Conservation (phyloP, 768 basidiomycete genomes). For the Serendipita sp. region DNA sequence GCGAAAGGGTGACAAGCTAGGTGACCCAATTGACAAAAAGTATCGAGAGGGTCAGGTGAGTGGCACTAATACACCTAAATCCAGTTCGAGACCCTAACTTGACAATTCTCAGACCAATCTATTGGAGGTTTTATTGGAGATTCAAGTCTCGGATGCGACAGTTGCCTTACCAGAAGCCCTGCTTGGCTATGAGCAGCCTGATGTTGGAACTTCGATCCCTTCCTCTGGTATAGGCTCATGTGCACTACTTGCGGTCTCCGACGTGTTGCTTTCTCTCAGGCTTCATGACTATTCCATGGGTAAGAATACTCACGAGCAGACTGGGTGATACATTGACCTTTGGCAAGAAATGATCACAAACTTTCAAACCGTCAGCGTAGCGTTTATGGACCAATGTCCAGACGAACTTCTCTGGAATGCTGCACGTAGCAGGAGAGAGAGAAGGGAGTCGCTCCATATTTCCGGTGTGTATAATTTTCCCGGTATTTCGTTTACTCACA, state of each 20-base stretch:
- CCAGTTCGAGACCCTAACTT: background rate
- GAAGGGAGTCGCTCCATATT: slow-evolving; percentile 29
- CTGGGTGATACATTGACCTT: background rate
- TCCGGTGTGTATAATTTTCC: slow-evolving; percentile 25
- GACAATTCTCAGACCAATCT: slow-evolving; percentile 45
- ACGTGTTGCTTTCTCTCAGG: slow-evolving; percentile 59
- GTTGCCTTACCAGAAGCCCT: slow-evolving; percentile 53
- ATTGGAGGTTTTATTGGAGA: slow-evolving; percentile 53
- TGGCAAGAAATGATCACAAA: slow-evolving; percentile 64
- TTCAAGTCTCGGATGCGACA: slow-evolving; percentile 36
- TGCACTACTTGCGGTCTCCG: slow-evolving; percentile 42
- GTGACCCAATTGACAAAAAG: slow-evolving; percentile 68
- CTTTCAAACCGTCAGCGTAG: slow-evolving; percentile 40
- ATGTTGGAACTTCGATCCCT: slow-evolving; percentile 10
- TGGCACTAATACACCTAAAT: background rate
- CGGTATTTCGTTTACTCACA: background rate
- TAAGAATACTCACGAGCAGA: slow-evolving; percentile 18
- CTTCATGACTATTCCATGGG: slow-evolving; percentile 85
- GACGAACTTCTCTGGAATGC: slow-evolving; percentile 20
- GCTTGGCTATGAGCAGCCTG: slow-evolving; percentile 38
- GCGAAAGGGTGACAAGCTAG: slow-evolving; percentile 47
- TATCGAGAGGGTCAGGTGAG: slow-evolving; percentile 66
- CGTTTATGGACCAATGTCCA: slow-evolving; percentile 26
- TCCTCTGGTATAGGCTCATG: slow-evolving; percentile 35
- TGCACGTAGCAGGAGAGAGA: slow-evolving; percentile 11